Evolutionary conservation across 352 stramenopile genomes (phyloP), one percentile per base, ranked within the genome.

Genomic region (Phytophthora sojae): DNA sequence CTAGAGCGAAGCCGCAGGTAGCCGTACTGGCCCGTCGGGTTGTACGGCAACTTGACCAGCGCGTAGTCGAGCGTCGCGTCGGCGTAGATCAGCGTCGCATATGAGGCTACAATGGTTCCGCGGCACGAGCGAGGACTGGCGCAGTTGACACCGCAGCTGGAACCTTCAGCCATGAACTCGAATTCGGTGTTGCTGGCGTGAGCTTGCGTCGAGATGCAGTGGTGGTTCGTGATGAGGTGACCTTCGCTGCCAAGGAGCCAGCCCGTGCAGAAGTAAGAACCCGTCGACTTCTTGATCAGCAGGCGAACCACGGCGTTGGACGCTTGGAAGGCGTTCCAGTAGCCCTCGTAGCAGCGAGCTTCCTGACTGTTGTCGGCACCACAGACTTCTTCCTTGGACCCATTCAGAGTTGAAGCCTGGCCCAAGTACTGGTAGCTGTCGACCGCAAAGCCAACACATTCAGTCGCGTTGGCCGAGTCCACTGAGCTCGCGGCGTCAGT

Each of bases 161-260:
- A 47, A 6, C 83, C 77, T 21, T 90, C 68, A 2, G 86, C 88
- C 55, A 76, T 71, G 55, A 95, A 92, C 69, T 95, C 86, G 35
- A 89, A 87, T 54, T 93, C 70, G 2, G 81, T 91, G 63, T 84
- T 79, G n/a, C 51, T 81, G 4, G 88, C 88, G 30, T 92, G 63
- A 14, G 29, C 35, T 47, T 77, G 66, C 23, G 60, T 76, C 5
- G 63, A 74, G 58, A 95, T 93, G 77, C 88, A 95, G 75, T 95
- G 88, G 57, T 93, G 63, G 77, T 95, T 95, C 25, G 88, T 94
- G 17, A 95, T 49, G 42, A 93, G n/a, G 57, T 95, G 86, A 15
- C 85, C 86, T 19, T 95, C 78, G 35, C 77, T 89, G n/a, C 88
- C 88, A 26, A 93, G 6, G 3, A 95, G 68, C 83, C 83, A 95